Conservation (phyloP, 2,329 filamentous ascomycete genomes). For the Aureobasidium pullulans region DNA sequence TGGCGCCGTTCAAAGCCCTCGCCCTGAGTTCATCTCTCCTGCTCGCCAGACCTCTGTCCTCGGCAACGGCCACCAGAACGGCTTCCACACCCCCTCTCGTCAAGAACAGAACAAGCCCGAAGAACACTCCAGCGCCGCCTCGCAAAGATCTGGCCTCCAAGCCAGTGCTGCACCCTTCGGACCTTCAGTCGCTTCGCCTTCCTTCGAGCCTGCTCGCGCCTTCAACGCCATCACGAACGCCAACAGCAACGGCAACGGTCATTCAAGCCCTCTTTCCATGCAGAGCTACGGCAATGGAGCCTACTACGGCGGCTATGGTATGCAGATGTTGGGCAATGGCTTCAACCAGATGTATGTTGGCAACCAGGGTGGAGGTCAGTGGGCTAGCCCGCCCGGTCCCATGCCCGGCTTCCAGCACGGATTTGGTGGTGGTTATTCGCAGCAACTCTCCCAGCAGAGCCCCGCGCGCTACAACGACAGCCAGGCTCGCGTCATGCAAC, state of each 20-base stretch:
- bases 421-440: conserved; percentile 51
- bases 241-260: conserved; percentile 1
- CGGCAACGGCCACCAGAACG: conserved; percentile 49
- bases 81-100: conserved; percentile 32
- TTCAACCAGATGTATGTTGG: conserved; percentile 60
- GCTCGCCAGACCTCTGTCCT: conserved; percentile 35
- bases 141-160: conserved; percentile 67
- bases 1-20: conserved; percentile 28
- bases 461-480: conserved; percentile 57
- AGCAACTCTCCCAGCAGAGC: conserved; percentile 33
- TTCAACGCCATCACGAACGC: neutral
- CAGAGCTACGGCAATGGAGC: conserved; percentile 23
- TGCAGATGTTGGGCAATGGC: conserved; percentile 58
- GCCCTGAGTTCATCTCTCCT: conserved; percentile 11
- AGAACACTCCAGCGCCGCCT: conserved; percentile 43
- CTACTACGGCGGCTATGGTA: conserved; percentile 46
- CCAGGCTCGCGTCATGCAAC: conserved; percentile 67
- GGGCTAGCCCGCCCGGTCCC: conserved; percentile 13
- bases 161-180: conserved; percentile 74
- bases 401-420: conserved; percentile 36
- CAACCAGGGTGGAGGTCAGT: conserved; percentile 26
- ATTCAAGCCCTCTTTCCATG: conserved; percentile 19
- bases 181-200: conserved; percentile 44
- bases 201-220: conserved; percentile 6
- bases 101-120: conserved; percentile 52